These are phyloP conservation scores for Cytospora mali DNA, from an alignment of 2,329 filamentous ascomycete genomes.

Conservation along the genomic window DNA sequence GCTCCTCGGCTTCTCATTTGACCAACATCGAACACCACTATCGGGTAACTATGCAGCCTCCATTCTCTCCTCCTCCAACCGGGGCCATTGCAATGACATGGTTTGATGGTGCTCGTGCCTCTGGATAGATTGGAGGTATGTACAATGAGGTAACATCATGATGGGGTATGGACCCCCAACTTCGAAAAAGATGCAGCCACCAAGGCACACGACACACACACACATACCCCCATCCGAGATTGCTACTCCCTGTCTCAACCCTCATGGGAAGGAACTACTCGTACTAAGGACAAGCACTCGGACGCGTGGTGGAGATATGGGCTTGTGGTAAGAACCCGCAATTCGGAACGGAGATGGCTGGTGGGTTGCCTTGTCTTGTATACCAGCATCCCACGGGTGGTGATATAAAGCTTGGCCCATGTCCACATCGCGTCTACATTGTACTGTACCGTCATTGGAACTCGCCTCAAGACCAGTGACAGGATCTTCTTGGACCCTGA, in stretches of 20 bases:
- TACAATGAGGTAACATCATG: neutral
- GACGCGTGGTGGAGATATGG: no score
- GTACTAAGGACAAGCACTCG: neutral
- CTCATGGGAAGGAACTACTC: neutral
- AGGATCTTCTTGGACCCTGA: neutral
- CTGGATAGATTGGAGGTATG: neutral
- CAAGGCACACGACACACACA: neutral
- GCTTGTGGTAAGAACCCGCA: neutral
- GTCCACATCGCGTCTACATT: neutral
- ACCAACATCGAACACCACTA: neutral
- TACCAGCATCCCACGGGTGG: neutral
- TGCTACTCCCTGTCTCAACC: neutral
- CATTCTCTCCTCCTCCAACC: conserved; percentile 15
- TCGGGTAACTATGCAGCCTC: neutral
- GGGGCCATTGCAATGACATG: neutral
- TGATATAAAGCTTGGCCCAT: neutral
- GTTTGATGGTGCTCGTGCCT: neutral
- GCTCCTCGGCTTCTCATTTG: neutral
- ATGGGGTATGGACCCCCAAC: neutral
- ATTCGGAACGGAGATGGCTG: neutral
- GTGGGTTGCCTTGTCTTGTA: neutral
- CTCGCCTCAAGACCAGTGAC: neutral
- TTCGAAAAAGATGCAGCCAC: neutral
- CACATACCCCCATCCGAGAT: neutral
- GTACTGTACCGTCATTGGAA: neutral